phyloP scores from a whole-genome alignment of 2,329 filamentous ascomycete genomes.

The Aspergillus sp. region DNA sequence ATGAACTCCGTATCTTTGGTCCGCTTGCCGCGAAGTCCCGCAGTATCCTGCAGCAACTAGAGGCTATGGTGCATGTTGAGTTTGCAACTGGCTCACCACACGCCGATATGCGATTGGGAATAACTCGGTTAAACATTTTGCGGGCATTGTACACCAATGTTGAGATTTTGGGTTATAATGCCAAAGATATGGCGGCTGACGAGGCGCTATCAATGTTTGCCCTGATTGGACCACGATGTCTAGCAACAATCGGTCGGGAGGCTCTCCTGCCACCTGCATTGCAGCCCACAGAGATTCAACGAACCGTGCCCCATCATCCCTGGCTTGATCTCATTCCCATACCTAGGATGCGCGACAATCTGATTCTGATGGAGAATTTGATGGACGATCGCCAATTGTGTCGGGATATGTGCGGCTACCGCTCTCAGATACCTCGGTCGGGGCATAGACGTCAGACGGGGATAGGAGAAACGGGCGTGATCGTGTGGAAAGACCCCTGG shows the following conservation, averaged over 20 bases:
- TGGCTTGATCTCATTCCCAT: constrained; percentile 33
- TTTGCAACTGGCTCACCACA: background rate
- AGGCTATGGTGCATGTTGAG: background rate
- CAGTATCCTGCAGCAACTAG: constrained; percentile 1
- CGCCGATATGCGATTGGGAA: constrained; percentile 13
- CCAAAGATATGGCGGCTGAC: constrained; percentile 5
- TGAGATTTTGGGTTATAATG: constrained; percentile 11
- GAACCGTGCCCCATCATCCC: constrained; percentile 23
- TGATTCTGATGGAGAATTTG: constrained; percentile 18
- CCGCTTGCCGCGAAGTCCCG: background rate
- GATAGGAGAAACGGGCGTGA: constrained; percentile 19
- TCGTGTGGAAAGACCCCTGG: constrained; percentile 36
- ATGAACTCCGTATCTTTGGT: background rate
- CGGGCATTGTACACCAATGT: constrained; percentile 18
- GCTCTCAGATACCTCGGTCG: constrained; percentile 4
- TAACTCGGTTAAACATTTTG: constrained; percentile 17
- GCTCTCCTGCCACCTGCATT: constrained; percentile 6
- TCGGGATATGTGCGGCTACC: constrained; percentile 6
- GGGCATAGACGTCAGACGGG: constrained; percentile 15
- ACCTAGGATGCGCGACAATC: constrained; percentile 24
- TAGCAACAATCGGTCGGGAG: background rate
- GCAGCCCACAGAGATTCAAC: constrained; percentile 13
- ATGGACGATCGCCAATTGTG: constrained; percentile 28
- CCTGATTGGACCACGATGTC: background rate
- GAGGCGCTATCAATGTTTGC: constrained; percentile 2